Evolutionary conservation across 2,329 filamentous ascomycete species (phyloP), one percentile per base, ranked within the genome.

Genomic region (Fusarium paranaense): DNA sequence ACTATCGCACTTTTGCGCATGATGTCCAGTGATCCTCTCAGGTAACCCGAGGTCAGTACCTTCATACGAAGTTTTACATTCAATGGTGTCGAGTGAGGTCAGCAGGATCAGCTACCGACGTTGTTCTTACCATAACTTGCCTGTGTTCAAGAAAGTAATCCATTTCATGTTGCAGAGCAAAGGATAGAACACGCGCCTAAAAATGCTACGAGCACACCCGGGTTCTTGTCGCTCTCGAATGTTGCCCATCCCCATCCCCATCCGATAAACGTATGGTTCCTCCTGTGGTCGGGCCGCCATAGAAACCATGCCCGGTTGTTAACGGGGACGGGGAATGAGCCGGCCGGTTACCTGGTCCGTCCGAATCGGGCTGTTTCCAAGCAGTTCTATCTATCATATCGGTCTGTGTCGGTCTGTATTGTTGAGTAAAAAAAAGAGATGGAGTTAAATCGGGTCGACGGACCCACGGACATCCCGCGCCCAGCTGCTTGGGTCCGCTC

Each of bases 401-500:
- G 47, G 63, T 59, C 60, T 59, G 62, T 69, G 57, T 63, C 65
- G 40, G 42, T 20, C 61, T 56, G 18, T 57, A 27, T 68, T 64
- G 62, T 64, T 58, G 62, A 47, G 52, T 9, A 30, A 42, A 6
- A 47, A 38, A 27, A 47, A 47, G 67, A 65, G 61, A 67, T 60
- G 69, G 66, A 67, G 60, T 64, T 64, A 67, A 63, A 73, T 58
- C 54, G 66, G 72, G 66, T 59, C 66, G 57, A 47, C 59, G 72
- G 71, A 33, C 50, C 59, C 69, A 62, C 42, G 62, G 52, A 52
- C 64, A 62, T 74, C 59, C 65, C 72, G 68, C 67, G 50, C 60
- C 66, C 72, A 72, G 45, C 47, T 37, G 66, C 52, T 60, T 38
- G 71, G 71, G 68, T 62, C 52, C n/a, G 64, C 71, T 69, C 68